Base-by-base conservation (phyloP, 345 rosid species). In the Bruguiera parviflora region DNA sequence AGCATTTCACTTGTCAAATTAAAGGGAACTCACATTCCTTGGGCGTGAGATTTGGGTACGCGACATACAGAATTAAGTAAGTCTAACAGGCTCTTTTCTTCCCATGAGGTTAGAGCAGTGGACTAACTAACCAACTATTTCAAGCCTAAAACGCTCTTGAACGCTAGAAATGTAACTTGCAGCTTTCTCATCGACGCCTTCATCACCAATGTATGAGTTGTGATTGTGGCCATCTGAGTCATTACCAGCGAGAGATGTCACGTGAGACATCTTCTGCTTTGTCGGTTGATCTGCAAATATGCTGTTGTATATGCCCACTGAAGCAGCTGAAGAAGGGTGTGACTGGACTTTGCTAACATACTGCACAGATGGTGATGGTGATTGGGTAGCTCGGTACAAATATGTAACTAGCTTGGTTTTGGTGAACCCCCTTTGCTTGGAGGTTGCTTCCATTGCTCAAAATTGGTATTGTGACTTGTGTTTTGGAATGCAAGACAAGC, bases 101-200 rank as follows among this genome's bases (percentile, higher is more conserved):
- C 47, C 2, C 47, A 37, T 8, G 9, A 9, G 4, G 11, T 3
- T 11, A 3, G 47, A 43, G 16, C 15, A 2, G 47, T 43, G 15
- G 16, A 2, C 47, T 43, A 43, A 43, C 47, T 43, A 46, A 39
- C 43, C 39, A 39, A 25, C 16, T 20, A 31, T 8, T 28, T 46
- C 55, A 46, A 39, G 13, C 24, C 33, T 9, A 31, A 69, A 49
- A 4, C 72, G 65, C 6, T 69, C 35, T 18, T 47, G 72, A 60
- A 69, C 58, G 37, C 8, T 21, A 13, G 65, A 49, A 31, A 69
- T 69, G 51, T 60, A 69, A 7, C 21, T 60, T 47, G 47, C 32
- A n/a, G 72, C 59, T 60, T 18, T 69, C 53, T 25, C 59, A 69
- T 61, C 72, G 9, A 61, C 49, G 58, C 47, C 61, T 31, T 61